A percentile compares a stretch with the other conserved stretches of the same genome.
phyloP scores from a whole-genome alignment of 106 monocot species.

The Platanthera zijinensis region DNA sequence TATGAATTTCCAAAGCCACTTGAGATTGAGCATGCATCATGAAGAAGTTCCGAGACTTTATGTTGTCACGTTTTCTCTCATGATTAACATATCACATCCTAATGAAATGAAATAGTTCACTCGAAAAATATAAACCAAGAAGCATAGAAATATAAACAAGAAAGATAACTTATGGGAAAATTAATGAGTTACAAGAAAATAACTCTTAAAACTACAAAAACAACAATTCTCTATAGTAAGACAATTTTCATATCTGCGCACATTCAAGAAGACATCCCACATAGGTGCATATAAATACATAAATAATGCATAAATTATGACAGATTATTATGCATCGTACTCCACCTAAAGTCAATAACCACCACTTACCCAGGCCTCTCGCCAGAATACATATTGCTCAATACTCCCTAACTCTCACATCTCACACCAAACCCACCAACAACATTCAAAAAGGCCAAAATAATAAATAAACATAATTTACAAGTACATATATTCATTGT shows the following conservation, averaged over 20 bases:
- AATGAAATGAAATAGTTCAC: neutral
- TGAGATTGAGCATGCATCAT: slow-evolving; percentile 11
- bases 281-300: too few relatives aligned
- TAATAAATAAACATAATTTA: neutral
- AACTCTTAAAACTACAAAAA: neutral
- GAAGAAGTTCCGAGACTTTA: neutral
- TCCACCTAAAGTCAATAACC: neutral
- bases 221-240: neutral
- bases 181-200: neutral
- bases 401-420: too few relatives aligned
- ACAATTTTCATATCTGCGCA: neutral
- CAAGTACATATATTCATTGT: neutral
- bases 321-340: neutral
- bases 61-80: neutral
- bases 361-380: neutral
- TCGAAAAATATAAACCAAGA: neutral
- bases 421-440: too few relatives aligned
- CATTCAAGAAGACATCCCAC: neutral
- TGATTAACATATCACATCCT: neutral
- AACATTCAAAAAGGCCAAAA: too few relatives aligned
- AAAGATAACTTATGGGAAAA: neutral
- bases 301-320: neutral
- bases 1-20: slow-evolving; percentile 14
- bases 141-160: neutral
- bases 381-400: too few relatives aligned